phyloP scores from a whole-genome alignment of 106 monocot genomes.

The Phalaenopsis equestris region DNA sequence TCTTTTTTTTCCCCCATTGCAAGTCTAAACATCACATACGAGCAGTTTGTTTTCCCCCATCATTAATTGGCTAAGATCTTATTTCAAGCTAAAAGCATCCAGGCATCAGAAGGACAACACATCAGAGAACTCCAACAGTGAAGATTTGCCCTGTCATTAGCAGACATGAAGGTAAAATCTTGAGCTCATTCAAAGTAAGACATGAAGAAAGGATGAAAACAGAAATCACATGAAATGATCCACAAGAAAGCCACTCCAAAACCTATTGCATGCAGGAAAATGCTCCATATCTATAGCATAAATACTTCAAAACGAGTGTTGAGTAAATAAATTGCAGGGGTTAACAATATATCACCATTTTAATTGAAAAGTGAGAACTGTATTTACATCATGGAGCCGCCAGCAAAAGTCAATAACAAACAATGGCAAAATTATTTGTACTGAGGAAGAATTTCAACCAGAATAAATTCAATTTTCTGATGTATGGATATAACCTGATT shows the following conservation, averaged over 20 bases:
- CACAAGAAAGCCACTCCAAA: background rate
- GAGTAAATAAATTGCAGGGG: background rate
- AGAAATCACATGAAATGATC: constrained; percentile 2
- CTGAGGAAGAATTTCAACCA: background rate
- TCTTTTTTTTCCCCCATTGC: background rate
- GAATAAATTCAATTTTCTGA: background rate
- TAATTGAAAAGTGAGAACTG: background rate
- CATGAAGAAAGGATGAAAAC: too few relatives aligned
- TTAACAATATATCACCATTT: background rate
- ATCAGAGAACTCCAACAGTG: constrained; percentile 18
- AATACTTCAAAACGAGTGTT: background rate
- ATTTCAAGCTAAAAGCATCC: constrained; percentile 11
- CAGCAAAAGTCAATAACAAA: background rate
- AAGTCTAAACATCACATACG: background rate
- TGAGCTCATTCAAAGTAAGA: constrained; percentile 2
- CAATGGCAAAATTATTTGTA: background rate
- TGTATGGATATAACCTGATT: background rate
- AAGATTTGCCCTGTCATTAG: constrained; percentile 22
- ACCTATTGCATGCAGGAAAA: background rate
- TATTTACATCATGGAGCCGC: background rate
- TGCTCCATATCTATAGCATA: background rate
- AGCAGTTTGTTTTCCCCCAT: background rate
- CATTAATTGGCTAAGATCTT: background rate
- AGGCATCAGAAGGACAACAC: constrained; percentile 12
- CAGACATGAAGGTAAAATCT: constrained; percentile 7